phyloP scores from a whole-genome alignment of 768 basidiomycete genomes.

The Dendrothele bispora region DNA sequence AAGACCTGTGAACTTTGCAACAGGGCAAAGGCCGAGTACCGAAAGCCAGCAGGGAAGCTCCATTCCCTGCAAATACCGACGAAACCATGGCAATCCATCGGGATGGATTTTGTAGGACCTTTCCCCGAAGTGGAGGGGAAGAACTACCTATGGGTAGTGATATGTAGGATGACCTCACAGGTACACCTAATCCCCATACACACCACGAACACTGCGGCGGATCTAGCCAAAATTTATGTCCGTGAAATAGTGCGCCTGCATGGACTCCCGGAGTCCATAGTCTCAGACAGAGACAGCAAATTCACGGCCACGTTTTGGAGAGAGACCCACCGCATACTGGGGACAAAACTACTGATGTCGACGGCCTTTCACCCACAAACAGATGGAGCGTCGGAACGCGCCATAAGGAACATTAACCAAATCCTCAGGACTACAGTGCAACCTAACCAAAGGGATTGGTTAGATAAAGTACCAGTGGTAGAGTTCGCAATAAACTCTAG shows the following conservation, averaged over 20 bases:
- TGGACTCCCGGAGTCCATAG: conserved; percentile 17
- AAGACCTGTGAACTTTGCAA: conserved; percentile 11
- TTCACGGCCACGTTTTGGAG: conserved; percentile 29
- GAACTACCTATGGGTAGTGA: conserved; percentile 21
- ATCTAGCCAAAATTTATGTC: conserved; percentile 11
- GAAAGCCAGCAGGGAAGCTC: conserved; percentile 13
- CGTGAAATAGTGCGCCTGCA: conserved; percentile 15
- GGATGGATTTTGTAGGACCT: conserved; percentile 25
- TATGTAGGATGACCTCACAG: conserved; percentile 14
- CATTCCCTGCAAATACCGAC: conserved; percentile 14
- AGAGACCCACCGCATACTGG: conserved; percentile 14
- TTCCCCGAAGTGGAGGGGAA: conserved; percentile 17
- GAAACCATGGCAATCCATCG: conserved; percentile 18
- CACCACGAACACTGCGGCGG: conserved; percentile 3
- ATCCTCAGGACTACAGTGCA: conserved; percentile 9
- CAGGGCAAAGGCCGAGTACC: conserved; percentile 6
- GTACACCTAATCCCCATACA: conserved; percentile 17
- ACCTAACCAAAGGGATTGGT: conserved; percentile 19
- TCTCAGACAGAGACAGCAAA: conserved; percentile 24
- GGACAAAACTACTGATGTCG: conserved; percentile 21
- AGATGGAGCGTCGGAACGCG: conserved; percentile 20
- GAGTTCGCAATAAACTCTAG: conserved; percentile 22
- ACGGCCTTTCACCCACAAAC: conserved; percentile 32
- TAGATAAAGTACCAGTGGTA: conserved; percentile 3
- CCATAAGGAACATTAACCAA: conserved; percentile 11